Evolutionary conservation across 75 land plant genomes (phyloP), one percentile per base, ranked within the genome.

Genomic region (Pinus tabuliformis): DNA sequence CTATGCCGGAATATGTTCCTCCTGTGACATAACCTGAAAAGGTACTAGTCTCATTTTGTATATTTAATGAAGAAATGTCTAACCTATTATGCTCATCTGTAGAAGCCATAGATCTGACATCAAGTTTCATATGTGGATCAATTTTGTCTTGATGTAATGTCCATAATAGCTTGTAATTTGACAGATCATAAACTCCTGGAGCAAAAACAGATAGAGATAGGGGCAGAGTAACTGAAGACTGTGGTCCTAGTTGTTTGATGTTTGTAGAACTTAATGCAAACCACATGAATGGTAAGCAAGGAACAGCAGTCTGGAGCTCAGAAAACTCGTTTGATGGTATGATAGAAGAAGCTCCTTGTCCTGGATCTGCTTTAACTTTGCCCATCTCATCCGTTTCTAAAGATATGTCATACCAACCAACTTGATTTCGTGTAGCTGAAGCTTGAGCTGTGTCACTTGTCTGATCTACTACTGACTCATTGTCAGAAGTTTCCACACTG

Each of bases 181-280:
- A 92, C 16, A 97, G 75, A 79, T 97, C 90, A 75, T 89, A 93
- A 11, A 83, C 84, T 8, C 99, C 99, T n/a, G 98, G 94, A 36
- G 95, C 82, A 71, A 97, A 89, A 18, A 91, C 80, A 71, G 91
- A 88, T 24, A 92, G 58, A 39, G 80, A 83, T 24, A 97, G 88
- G 58, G 99, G 87, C 68, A 89, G 59, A 79, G 81, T 85, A 52
- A 58, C 76, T 6, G 85, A 85, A 24, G 87, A 78, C 54, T 70
- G 73, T 4, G 93, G 86, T 56, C 77, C 78, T 57, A 96, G 56
- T 79, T 72, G 20, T 33, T 75, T 73, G 36, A 92, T 66, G 18
- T 73, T 82, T 58, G 86, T 86, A 18, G 90, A 84, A 68, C 91
- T 92, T 77, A 91, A 77, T 20, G 83, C 89, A 59, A 88, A 88